These are phyloP conservation scores for Schoenoplectus triqueter DNA, from an alignment of 202 grass and related monocot genomes.

Conservation along the genomic window DNA sequence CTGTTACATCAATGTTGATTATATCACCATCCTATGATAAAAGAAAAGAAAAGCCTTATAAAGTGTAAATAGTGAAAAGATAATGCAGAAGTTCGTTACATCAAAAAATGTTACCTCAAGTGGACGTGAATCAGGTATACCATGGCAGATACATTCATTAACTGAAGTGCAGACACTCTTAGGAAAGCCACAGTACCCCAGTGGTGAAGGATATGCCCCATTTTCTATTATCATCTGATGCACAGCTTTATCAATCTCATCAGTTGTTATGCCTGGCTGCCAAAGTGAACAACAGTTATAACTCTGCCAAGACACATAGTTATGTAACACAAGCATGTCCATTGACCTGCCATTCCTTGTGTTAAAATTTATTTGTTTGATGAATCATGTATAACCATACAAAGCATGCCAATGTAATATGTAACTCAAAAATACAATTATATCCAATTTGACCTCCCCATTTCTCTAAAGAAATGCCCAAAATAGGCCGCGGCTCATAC, in stretches of 20 bases:
- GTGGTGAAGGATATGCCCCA: slow-evolving; percentile 91
- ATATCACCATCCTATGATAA: slow-evolving; percentile 85
- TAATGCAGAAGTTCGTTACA: not conserved
- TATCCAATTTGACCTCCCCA: slow-evolving; percentile 5
- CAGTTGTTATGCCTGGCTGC: slow-evolving; percentile 93
- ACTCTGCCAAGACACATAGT: not conserved
- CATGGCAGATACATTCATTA: slow-evolving; percentile 98
- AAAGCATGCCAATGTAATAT: not conserved
- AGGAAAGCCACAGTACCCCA: slow-evolving; percentile 88
- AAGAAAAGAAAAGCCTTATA: slow-evolving; percentile 14
- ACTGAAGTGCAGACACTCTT: slow-evolving; percentile 96
- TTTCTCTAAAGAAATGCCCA: not conserved
- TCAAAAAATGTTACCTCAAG: slow-evolving; percentile 65
- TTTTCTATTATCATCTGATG: slow-evolving; percentile 97
- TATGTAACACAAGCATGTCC: not conserved
- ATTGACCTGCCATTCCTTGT: not conserved
- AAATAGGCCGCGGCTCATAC: not conserved
- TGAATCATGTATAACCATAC: not conserved
- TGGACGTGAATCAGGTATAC: slow-evolving; percentile 88
- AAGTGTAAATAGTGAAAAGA: not conserved
- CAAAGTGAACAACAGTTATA: slow-evolving; percentile 41
- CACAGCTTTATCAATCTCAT: slow-evolving; percentile 96
- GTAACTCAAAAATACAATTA: not conserved
- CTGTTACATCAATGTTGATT: slow-evolving; percentile 96
- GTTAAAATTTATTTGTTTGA: not conserved